Evolutionary conservation across 2,329 filamentous ascomycete species (phyloP).

Genomic region (Botryotinia globosa): DNA sequence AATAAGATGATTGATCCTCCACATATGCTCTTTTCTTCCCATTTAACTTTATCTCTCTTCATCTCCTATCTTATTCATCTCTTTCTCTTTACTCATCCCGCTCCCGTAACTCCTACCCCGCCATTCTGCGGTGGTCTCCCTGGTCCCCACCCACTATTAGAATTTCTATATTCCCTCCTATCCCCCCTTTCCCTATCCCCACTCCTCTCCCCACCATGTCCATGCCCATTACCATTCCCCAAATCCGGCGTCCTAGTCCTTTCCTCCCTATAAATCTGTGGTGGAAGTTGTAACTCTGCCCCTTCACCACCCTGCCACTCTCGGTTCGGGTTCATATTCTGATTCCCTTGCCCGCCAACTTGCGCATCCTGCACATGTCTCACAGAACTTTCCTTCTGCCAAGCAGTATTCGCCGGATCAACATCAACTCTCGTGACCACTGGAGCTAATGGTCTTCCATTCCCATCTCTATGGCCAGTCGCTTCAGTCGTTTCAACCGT

Average conservation of each 20-base stretch:
- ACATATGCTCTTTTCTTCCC: conserved; percentile 7
- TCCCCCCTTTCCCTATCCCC: conserved; percentile 1
- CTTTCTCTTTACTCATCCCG: conserved; percentile 26
- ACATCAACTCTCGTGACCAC: conserved; percentile 73
- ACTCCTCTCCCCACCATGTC: conserved; percentile 18
- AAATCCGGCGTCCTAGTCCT: conserved; percentile 37
- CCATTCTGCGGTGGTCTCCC: conserved; percentile 37
- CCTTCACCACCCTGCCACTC: conserved; percentile 42
- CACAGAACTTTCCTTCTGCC: conserved; percentile 81
- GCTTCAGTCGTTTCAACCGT: conserved; percentile 56
- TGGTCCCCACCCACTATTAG: conserved; percentile 36
- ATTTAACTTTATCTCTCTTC: background rate
- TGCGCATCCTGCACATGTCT: conserved; percentile 68
- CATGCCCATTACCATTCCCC: conserved; percentile 30
- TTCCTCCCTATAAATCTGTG: conserved; percentile 30
- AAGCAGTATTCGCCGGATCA: conserved; percentile 73
- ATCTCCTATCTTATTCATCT: background rate
- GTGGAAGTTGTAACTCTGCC: conserved; percentile 33
- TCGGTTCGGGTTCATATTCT: conserved; percentile 50
- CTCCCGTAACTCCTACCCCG: conserved; percentile 38
- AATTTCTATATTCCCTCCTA: conserved; percentile 33
- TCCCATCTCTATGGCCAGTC: conserved; percentile 50
- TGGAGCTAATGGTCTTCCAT: conserved; percentile 47
- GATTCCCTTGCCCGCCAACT: conserved; percentile 31
- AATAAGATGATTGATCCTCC: conserved; percentile 11